Evolutionary conservation across 495 filamentous ascomycete genomes (phyloP), one percentile per base, ranked within the genome.

Genomic region (Penicillium alfredii): DNA sequence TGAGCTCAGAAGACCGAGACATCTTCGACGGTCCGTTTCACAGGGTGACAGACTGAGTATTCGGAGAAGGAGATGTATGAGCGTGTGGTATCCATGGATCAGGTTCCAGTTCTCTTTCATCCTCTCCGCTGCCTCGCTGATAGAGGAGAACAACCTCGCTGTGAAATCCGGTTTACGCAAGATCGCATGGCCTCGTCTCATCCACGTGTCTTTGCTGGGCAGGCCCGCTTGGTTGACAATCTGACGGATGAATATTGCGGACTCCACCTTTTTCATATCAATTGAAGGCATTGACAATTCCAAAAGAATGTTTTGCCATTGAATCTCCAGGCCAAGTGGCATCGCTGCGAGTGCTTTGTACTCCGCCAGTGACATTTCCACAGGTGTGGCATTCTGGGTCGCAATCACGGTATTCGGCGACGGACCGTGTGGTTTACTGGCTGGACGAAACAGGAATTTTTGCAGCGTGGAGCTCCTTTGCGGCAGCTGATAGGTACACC

Each of bases 301-400:
- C 10, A 63, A 42, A 0, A 74, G 49, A 10, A 81, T 66, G 31
- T 80, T 80, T 19, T 66, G 47, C 71, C 73, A 76, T 30, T 79
- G 74, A 15, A 80, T 52, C 0, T 53, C 44, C 16, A 64, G 40
- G 1, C 74, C 75, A 0, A 68, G 48, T 2, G 73, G 63, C 16
- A 80, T 45, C 7, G 58, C 45, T 5, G 63, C 59, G 18, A 81
- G 61, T 0, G 70, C 55, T 21, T 64, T 64, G 44, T 64, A 78
- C 27, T 80, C 75, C 4, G 66, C 66, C 1, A 78, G 40, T 0
- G 67, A 58, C 39, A 78, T 56, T 19, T 56, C 15, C 0, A 17
- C 8, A 0, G 77, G 68, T 28, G 64, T 73, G 0, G 37, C 22
- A 3, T 28, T 39, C 47, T 77, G 78, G 0, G 47, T 46, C 0